These are phyloP conservation scores for Botrytis deweyae DNA, from an alignment of 2,329 filamentous ascomycete species.

Conservation along the genomic window DNA sequence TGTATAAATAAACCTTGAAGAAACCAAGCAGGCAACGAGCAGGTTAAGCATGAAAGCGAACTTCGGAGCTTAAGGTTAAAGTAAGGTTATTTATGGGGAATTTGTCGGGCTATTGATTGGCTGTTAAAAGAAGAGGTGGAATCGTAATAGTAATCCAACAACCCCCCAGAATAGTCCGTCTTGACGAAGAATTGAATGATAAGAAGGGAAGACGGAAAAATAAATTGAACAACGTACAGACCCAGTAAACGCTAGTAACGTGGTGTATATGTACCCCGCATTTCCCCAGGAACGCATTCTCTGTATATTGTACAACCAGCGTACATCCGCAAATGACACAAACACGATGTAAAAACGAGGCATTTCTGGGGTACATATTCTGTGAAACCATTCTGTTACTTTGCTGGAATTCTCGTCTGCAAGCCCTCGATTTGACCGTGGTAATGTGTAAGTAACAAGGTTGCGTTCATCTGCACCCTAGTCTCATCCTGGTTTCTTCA, in stretches of 20 bases:
- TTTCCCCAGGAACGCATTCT: not conserved
- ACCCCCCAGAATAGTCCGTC: too few species aligned
- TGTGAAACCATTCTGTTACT: not conserved
- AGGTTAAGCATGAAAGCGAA: not conserved
- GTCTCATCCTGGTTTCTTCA: not conserved
- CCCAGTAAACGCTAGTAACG: not conserved
- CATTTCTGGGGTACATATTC: slow-evolving; percentile 2
- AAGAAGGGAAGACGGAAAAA: not conserved
- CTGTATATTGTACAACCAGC: not conserved
- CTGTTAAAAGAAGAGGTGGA: too few species aligned
- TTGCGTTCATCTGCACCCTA: not conserved
- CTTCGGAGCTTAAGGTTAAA: not conserved
- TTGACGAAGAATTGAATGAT: not conserved
- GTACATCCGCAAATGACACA: not conserved
- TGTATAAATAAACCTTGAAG: not conserved
- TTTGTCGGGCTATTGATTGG: not conserved
- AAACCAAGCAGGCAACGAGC: not conserved
- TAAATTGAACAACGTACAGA: not conserved
- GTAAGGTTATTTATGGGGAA: not conserved
- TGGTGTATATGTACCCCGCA: slow-evolving; percentile 3
- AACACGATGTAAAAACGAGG: not conserved
- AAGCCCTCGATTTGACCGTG: not conserved
- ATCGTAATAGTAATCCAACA: not conserved
- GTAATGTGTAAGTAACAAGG: not conserved
- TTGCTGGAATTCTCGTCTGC: not conserved